Evolutionary conservation across 1,284 basidiomycete species (phyloP).

Genomic region (Ustilago vetiveriae): DNA sequence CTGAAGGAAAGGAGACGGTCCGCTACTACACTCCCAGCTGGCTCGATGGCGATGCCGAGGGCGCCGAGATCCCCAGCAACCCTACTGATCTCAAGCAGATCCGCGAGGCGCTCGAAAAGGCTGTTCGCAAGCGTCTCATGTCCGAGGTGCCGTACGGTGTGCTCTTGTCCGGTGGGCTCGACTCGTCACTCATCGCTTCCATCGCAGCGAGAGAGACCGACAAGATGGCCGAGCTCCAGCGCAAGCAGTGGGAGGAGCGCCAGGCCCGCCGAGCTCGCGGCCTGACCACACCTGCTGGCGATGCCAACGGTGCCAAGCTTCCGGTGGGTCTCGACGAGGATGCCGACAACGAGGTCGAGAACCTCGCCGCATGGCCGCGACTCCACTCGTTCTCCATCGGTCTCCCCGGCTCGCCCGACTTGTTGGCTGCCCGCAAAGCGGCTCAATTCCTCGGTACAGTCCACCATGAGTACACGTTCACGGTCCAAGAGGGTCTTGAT

Average conservation of each 20-base stretch:
- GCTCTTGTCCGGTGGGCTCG: constrained; percentile 91
- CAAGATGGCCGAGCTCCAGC: constrained; percentile 72
- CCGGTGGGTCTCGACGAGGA: constrained; percentile 65
- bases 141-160: constrained; percentile 99
- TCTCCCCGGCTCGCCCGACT: constrained; percentile 92
- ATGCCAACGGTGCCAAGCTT: constrained; percentile 67
- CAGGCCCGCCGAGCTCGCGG: constrained; percentile 57
- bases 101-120: constrained; percentile 82
- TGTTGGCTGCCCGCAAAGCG: constrained; percentile 91
- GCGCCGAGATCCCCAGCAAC: constrained; percentile 73
- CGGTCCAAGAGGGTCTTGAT: constrained; percentile 96
- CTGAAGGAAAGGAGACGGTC: constrained; percentile 64
- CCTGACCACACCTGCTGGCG: constrained; percentile 59
- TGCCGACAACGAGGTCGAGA: constrained; percentile 58
- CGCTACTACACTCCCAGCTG: constrained; percentile 68
- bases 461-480: constrained; percentile 98
- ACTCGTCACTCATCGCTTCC: constrained; percentile 93
- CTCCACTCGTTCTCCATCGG: constrained; percentile 98
- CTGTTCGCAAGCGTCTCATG: constrained; percentile 96
- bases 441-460: constrained; percentile 92
- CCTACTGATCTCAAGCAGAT: constrained; percentile 75
- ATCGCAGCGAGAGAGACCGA: constrained; percentile 98
- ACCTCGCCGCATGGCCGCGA: constrained; percentile 85
- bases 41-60: constrained; percentile 70
- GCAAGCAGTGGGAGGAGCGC: constrained; percentile 73